Percentiles rank a stretch among this genome's conserved stretches.
Evolutionary conservation across 179 eudicot genomes (phyloP).

Genomic region (Beta macrorhiza): DNA sequence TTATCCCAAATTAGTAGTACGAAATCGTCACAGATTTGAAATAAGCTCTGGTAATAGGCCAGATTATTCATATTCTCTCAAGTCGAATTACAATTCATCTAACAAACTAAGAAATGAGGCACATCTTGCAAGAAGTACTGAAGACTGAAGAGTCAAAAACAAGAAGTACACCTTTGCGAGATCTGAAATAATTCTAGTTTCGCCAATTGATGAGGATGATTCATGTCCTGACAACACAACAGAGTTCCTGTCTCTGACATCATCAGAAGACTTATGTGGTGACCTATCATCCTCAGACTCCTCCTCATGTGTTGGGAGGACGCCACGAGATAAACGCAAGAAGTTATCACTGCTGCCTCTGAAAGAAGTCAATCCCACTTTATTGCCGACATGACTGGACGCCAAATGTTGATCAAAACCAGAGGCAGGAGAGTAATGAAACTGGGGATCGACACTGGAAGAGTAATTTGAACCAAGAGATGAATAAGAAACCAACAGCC

Average conservation of each 20-base stretch:
- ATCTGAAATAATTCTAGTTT: conserved; percentile 36
- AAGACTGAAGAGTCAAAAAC: conserved; percentile 16
- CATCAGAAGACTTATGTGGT: conserved; percentile 38
- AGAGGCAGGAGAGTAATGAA: conserved; percentile 39
- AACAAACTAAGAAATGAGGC: not conserved
- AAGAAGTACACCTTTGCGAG: conserved; percentile 40
- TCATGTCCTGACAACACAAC: conserved; percentile 32
- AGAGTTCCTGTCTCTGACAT: conserved; percentile 33
- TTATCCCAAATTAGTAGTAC: not conserved
- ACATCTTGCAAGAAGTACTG: not conserved
- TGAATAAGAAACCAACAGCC: conserved; percentile 41
- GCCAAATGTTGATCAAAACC: conserved; percentile 33
- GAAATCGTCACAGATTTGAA: not conserved
- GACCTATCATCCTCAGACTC: conserved; percentile 62
- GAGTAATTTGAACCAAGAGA: conserved; percentile 36
- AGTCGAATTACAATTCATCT: conserved; percentile 3
- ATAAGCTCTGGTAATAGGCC: not conserved
- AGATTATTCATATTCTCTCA: not conserved
- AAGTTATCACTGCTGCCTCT: conserved; percentile 44
- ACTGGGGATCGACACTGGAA: conserved; percentile 42
- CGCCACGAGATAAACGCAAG: conserved; percentile 33
- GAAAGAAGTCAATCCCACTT: conserved; percentile 40
- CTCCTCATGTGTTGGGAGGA: conserved; percentile 62
- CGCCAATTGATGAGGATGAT: conserved; percentile 33
- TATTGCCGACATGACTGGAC: conserved; percentile 25